Evolutionary conservation across 164 flowering plant species (phyloP).

Genomic region (Taxillus chinensis): DNA sequence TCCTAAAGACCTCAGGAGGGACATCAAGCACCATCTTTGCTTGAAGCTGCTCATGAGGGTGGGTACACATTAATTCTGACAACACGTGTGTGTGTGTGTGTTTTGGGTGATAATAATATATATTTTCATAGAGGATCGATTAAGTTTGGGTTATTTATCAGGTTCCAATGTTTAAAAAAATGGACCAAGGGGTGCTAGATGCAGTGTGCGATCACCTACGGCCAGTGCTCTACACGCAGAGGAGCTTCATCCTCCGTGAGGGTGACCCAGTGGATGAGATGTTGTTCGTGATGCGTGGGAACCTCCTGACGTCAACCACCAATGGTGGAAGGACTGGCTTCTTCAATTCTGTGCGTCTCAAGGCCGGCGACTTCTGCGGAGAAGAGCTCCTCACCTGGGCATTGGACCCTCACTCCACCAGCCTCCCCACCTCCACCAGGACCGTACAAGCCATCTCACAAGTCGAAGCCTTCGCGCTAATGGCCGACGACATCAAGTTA

Average conservation of each 20-base stretch:
- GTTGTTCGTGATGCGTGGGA: slow-evolving; percentile 71
- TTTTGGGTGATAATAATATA: too few species aligned
- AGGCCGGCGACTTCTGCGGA: slow-evolving; percentile 76
- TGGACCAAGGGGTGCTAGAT: slow-evolving; percentile 68
- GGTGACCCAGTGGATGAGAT: slow-evolving; percentile 87
- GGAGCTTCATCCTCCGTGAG: slow-evolving; percentile 49
- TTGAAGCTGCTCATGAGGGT: slow-evolving; percentile 25
- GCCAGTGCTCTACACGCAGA: slow-evolving; percentile 63
- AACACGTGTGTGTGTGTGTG: too few species aligned
- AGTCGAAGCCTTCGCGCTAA: slow-evolving; percentile 73
- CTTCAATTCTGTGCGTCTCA: slow-evolving; percentile 52
- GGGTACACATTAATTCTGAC: slow-evolving; percentile 4
- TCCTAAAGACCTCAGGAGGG: slow-evolving; percentile 35
- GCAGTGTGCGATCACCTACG: slow-evolving; percentile 71
- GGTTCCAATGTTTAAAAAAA: slow-evolving; percentile 64
- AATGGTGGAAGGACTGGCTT: slow-evolving; percentile 76
- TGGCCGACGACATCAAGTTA: slow-evolving; percentile 60
- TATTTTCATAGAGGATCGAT: too few species aligned
- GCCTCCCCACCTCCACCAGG: slow-evolving; percentile 62
- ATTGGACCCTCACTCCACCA: slow-evolving; percentile 43
- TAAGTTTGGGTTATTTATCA: slow-evolving; percentile 2
- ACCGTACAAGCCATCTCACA: slow-evolving; percentile 44
- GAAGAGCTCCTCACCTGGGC: slow-evolving; percentile 91
- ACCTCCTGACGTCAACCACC: slow-evolving; percentile 46
- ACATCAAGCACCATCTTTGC: slow-evolving; percentile 37